Conservation (phyloP, 257 asterid species). For the Haberlea rhodopensis region DNA sequence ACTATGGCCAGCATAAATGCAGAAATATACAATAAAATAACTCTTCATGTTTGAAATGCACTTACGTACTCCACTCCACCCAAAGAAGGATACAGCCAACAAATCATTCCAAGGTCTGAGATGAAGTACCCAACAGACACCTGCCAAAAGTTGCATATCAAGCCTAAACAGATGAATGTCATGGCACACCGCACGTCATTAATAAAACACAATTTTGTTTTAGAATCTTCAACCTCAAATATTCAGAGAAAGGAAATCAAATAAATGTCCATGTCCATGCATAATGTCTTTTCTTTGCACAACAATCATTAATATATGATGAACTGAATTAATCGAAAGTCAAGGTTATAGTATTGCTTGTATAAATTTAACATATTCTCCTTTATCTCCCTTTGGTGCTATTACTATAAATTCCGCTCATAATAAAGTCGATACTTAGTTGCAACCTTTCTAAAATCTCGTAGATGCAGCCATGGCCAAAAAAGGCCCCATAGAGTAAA, state of each 20-base stretch:
- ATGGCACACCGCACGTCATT: constrained; percentile 14
- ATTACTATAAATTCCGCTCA: neutral
- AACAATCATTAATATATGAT: neutral
- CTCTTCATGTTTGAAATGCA: constrained; percentile 24
- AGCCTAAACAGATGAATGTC: constrained; percentile 20
- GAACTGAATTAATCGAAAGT: neutral
- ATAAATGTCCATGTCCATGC: neutral
- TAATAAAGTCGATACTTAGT: neutral
- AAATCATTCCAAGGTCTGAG: constrained; percentile 89
- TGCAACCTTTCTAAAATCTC: neutral
- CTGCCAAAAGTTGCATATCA: constrained; percentile 36
- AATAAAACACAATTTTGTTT: neutral
- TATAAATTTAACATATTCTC: neutral
- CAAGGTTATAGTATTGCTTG: neutral
- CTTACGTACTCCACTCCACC: constrained; percentile 97
- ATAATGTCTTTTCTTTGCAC: neutral
- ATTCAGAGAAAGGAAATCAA: neutral
- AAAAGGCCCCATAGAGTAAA: neutral
- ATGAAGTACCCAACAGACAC: constrained; percentile 86
- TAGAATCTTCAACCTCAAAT: neutral
- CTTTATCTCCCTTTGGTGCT: neutral
- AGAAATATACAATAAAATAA: neutral
- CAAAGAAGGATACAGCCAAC: constrained; percentile 87
- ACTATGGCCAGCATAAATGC: constrained; percentile 1
- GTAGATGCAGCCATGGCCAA: constrained; percentile 16